These are phyloP conservation scores for Euphorbia lathyris DNA, from an alignment of 345 rosid genomes.

Conservation along the genomic window DNA sequence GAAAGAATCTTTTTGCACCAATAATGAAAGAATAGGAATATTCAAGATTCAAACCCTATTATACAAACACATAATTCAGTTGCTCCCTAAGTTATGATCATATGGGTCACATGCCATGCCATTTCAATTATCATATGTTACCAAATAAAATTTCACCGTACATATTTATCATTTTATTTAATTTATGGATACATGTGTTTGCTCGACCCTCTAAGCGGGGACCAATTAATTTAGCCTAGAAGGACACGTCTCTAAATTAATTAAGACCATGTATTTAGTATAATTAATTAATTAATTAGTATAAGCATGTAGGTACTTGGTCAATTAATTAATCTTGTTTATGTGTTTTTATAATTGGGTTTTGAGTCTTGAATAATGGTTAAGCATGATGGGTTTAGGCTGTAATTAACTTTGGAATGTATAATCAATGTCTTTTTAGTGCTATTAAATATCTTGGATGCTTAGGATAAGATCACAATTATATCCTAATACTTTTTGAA, in stretches of 20 bases:
- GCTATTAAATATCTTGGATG: no score
- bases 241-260: conserved; percentile 16
- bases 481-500: no score
- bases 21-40: conserved; percentile 17
- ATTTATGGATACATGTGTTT: background rate
- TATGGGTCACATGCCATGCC: conserved; percentile 25
- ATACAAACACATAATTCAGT: conserved; percentile 25
- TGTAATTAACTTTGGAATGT: conserved; percentile 20
- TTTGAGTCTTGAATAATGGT: conserved; percentile 14
- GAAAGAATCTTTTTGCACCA: conserved; percentile 10
- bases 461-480: no score
- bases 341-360: background rate
- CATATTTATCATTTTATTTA: conserved; percentile 5
- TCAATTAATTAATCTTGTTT: background rate
- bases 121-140: conserved; percentile 19
- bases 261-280: conserved; percentile 5
- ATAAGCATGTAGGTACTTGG: background rate
- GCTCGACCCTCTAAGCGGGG: conserved; percentile 38
- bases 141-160: conserved; percentile 12
- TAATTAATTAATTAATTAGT: background rate
- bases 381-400: conserved; percentile 28
- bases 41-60: conserved; percentile 23
- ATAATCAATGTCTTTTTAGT: background rate
- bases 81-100: conserved; percentile 38
- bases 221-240: conserved; percentile 23